Conservation (phyloP, 2,329 filamentous ascomycete species). For the Chrysoporthe deuterocubensis region DNA sequence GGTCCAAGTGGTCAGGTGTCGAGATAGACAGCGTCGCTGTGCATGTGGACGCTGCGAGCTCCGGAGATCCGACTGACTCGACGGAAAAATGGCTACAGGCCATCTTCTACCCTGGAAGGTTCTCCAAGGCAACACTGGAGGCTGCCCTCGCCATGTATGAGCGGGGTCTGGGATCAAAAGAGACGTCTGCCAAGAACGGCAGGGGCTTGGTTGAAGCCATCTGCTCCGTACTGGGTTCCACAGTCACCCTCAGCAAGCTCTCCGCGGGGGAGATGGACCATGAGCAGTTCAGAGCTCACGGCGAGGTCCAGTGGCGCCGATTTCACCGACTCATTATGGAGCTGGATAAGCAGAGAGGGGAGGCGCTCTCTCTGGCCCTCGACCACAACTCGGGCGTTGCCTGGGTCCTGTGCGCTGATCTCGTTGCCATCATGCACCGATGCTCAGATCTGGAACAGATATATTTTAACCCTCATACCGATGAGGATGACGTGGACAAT, state of each 20-base stretch:
- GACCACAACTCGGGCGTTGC: constrained; percentile 73
- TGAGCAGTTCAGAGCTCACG: constrained; percentile 72
- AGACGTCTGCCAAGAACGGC: constrained; percentile 47
- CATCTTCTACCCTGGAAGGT: constrained; percentile 82
- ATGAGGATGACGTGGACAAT: constrained; percentile 16
- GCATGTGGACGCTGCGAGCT: constrained; percentile 60
- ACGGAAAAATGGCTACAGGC: constrained; percentile 86
- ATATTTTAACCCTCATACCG: constrained; percentile 60
- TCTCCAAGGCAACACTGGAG: constrained; percentile 78
- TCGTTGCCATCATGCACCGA: constrained; percentile 76
- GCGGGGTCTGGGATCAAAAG: constrained; percentile 57
- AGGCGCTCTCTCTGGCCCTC: constrained; percentile 77
- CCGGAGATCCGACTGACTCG: constrained; percentile 69
- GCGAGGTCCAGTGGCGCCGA: constrained; percentile 84
- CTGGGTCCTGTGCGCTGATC: constrained; percentile 85
- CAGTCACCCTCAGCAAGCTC: constrained; percentile 66
- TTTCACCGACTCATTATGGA: constrained; percentile 87
- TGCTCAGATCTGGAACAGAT: constrained; percentile 80
- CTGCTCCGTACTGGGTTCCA: constrained; percentile 71
- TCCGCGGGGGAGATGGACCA: constrained; percentile 72
- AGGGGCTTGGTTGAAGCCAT: constrained; percentile 75
- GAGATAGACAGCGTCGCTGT: constrained; percentile 62
- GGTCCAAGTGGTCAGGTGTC: constrained; percentile 71
- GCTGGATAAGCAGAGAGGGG: constrained; percentile 82
- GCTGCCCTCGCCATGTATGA: constrained; percentile 83